Conservation (phyloP, 1,139 yeast species). For the Pichia inconspicua region DNA sequence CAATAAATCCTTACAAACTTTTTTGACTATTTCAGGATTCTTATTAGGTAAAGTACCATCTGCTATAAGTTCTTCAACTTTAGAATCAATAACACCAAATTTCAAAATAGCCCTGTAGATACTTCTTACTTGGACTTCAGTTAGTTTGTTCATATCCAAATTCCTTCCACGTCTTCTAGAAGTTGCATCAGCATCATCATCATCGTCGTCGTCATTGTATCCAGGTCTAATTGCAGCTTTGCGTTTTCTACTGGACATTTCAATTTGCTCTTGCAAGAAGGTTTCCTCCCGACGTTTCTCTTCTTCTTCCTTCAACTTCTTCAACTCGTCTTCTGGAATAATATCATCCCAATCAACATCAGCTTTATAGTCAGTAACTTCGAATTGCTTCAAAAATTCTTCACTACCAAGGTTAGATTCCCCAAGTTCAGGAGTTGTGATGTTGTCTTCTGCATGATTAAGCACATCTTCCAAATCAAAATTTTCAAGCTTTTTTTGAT, state of each 20-base stretch:
- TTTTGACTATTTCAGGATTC: constrained; percentile 73
- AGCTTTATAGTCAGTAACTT: constrained; percentile 97
- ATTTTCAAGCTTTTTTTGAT: constrained; percentile 91
- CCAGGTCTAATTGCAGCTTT: constrained; percentile 54
- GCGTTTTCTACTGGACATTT: constrained; percentile 74
- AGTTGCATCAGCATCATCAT: constrained; percentile 30
- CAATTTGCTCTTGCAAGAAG: constrained; percentile 81
- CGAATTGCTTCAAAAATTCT: constrained; percentile 93
- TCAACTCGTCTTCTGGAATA: constrained; percentile 90
- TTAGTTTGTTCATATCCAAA: constrained; percentile 50
- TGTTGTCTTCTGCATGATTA: constrained; percentile 95
- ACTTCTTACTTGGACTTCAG: constrained; percentile 83
- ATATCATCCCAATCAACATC: constrained; percentile 99
- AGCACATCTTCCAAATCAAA: constrained; percentile 93
- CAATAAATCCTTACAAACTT: constrained; percentile 65
- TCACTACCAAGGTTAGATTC: constrained; percentile 97
- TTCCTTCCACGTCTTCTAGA: constrained; percentile 23
- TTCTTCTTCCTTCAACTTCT: constrained; percentile 85
- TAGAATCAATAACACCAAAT: constrained; percentile 72
- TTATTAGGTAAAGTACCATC: constrained; percentile 87
- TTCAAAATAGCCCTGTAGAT: constrained; percentile 77
- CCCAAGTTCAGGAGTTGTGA: constrained; percentile 92
- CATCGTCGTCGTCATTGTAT: constrained; percentile 40
- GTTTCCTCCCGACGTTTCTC: constrained; percentile 79
- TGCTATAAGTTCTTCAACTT: constrained; percentile 81